Conservation (phyloP, 2,329 filamentous ascomycete genomes). For the Truncatella angustata region DNA sequence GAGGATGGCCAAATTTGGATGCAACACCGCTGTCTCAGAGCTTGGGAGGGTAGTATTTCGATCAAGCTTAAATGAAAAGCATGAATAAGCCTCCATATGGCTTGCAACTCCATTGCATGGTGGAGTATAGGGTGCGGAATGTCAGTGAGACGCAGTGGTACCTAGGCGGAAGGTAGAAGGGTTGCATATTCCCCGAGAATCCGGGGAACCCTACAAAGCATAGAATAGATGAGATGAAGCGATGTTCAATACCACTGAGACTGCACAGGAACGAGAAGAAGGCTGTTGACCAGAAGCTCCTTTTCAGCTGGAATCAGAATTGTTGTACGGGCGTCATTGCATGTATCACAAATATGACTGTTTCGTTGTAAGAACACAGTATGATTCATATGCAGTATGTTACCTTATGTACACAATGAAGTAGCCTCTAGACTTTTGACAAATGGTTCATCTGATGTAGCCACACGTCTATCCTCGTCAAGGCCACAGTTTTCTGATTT, state of each 20-base stretch:
- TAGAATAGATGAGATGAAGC: neutral
- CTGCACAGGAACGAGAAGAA: neutral
- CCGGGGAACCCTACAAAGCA: neutral
- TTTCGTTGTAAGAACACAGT: too few relatives aligned
- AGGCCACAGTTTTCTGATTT: neutral
- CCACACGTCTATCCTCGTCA: neutral
- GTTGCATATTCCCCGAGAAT: slow-evolving; percentile 6
- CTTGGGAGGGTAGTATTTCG: neutral
- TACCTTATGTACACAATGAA: too few relatives aligned
- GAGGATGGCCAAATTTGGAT: slow-evolving; percentile 24
- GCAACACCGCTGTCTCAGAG: slow-evolving; percentile 16
- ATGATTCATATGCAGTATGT: too few relatives aligned
- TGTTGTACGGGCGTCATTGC: too few relatives aligned
- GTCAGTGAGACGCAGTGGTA: neutral
- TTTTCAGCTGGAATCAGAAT: too few relatives aligned
- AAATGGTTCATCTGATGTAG: neutral
- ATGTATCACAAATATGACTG: too few relatives aligned
- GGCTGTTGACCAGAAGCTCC: too few relatives aligned
- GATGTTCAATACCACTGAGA: neutral
- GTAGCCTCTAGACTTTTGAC: too few relatives aligned
- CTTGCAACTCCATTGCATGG: neutral
- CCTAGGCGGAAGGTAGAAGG: neutral
- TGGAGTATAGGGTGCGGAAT: neutral
- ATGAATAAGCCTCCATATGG: neutral
- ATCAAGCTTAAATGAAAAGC: neutral